Evolutionary conservation across 2,329 filamentous ascomycete species (phyloP).

Genomic region (Cryphonectria naterciae): DNA sequence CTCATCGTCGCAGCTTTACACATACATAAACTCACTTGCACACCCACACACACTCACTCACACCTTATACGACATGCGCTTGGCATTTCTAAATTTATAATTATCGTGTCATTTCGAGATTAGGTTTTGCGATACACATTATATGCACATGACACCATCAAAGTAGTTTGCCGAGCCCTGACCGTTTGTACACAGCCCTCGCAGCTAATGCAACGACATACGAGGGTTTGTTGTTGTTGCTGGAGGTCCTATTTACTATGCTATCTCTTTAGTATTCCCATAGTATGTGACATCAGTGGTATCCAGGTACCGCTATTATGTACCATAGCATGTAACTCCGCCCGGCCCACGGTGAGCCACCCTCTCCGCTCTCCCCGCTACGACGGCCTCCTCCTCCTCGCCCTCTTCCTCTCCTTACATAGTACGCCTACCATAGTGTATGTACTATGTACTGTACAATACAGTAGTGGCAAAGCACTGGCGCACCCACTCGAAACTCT

Average conservation of each 20-base stretch:
- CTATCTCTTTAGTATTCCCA: not conserved
- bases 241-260: too few relatives aligned
- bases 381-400: not conserved
- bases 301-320: not conserved
- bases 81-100: slow-evolving; percentile 4
- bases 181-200: not conserved
- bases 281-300: not conserved
- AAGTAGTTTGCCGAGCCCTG: not conserved
- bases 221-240: too few relatives aligned
- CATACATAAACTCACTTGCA: not conserved
- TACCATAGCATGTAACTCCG: not conserved
- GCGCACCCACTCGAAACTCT: not conserved
- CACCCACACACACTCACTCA: not conserved
- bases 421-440: too few relatives aligned
- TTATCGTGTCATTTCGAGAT: not conserved
- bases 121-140: not conserved
- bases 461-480: not conserved
- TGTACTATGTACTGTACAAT: not conserved
- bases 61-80: not conserved
- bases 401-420: not conserved
- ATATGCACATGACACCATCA: not conserved
- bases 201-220: not conserved
- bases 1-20: not conserved
- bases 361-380: not conserved
- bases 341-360: not conserved